phyloP scores from a whole-genome alignment of 139 green algal genomes.

The Coelastrella sp. region DNA sequence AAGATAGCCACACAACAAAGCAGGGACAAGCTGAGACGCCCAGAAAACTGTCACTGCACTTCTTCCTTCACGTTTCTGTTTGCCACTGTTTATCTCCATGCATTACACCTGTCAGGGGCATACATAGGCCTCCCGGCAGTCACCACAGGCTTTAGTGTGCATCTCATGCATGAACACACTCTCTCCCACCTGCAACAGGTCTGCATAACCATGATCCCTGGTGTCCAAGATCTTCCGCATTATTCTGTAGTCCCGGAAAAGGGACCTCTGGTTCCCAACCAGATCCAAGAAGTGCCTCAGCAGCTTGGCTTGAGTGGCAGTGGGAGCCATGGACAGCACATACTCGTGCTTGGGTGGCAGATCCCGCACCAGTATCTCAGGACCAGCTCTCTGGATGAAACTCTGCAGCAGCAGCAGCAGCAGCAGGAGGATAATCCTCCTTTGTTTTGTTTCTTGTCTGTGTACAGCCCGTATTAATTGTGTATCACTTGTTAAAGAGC shows the following conservation, averaged over 20 bases:
- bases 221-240: conserved; percentile 38
- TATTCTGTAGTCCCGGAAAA: not conserved
- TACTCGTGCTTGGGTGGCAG: conserved; percentile 62
- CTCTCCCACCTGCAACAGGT: not conserved
- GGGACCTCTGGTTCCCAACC: not conserved
- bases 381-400: conserved; percentile 52
- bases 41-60: too few species aligned
- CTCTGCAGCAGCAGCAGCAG: not conserved
- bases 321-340: conserved; percentile 59
- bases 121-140: too few species aligned
- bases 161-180: not conserved
- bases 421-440: not conserved
- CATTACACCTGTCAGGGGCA: too few species aligned
- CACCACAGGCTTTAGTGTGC: too few species aligned
- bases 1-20: too few species aligned
- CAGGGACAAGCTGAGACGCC: too few species aligned
- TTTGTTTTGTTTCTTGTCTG: not conserved
- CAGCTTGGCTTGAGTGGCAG: conserved; percentile 48
- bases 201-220: conserved; percentile 10
- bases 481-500: not conserved
- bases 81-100: too few species aligned
- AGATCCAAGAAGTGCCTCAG: not conserved
- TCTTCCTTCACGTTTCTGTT: too few species aligned
- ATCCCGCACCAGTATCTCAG: conserved; percentile 34
- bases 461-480: not conserved